A percentile compares a stretch with the other conserved stretches of the same genome.
These are phyloP conservation scores for Meyerozyma guilliermondii DNA, from an alignment of 1,139 yeast genomes.

Conservation along the genomic window DNA sequence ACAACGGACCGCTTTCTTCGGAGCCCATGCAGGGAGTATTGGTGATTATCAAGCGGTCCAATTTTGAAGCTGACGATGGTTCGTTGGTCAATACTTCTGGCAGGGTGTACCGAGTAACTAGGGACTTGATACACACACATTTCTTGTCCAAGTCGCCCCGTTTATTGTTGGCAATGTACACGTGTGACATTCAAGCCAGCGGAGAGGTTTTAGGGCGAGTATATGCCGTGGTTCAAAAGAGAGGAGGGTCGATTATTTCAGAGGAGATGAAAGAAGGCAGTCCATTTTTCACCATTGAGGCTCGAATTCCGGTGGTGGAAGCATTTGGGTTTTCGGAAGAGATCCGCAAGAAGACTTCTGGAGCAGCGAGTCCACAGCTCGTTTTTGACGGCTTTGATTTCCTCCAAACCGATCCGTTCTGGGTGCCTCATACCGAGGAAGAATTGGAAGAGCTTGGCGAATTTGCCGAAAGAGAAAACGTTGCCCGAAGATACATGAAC, in stretches of 20 bases:
- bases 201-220: conserved; percentile 94
- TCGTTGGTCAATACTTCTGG: conserved; percentile 49
- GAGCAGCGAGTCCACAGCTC: conserved; percentile 95
- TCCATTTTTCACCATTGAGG: conserved; percentile 85
- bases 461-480: conserved; percentile 84
- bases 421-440: conserved; percentile 99
- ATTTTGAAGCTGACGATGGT: conserved; percentile 18
- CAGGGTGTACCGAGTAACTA: conserved; percentile 65
- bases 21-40: conserved; percentile 86
- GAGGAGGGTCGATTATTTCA: conserved; percentile 78
- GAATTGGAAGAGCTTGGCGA: conserved; percentile 93
- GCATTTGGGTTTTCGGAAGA: conserved; percentile 97
- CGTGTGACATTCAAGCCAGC: conserved; percentile 93
- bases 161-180: conserved; percentile 83
- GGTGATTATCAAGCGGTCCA: conserved; percentile 35
- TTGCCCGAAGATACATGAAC: conserved; percentile 85
- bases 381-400: conserved; percentile 86
- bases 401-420: conserved; percentile 90
- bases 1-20: conserved; percentile 82
- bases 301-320: conserved; percentile 87
- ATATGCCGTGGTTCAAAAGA: conserved; percentile 85
- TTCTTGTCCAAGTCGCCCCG: conserved; percentile 83
- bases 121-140: conserved; percentile 67
- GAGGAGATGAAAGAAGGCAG: conserved; percentile 99
- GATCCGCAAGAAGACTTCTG: conserved; percentile 87